Percentiles rank a stretch among this genome's conserved stretches.
Conservation (phyloP, 768 basidiomycete species). For the Lentinula sp. region DNA sequence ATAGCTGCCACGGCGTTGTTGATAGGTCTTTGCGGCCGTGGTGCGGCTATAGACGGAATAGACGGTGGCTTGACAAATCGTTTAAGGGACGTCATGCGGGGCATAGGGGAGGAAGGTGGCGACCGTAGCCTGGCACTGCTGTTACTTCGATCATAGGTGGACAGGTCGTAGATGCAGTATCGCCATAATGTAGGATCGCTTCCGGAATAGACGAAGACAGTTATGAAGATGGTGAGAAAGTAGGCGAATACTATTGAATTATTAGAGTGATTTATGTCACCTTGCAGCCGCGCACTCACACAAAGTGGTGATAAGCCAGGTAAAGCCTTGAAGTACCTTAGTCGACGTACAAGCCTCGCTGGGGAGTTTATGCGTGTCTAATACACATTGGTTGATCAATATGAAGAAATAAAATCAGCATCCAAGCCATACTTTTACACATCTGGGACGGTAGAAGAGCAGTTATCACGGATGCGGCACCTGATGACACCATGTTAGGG, state of each 20-base stretch:
- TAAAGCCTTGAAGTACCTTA: slow-evolving; percentile 51
- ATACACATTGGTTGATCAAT: neutral
- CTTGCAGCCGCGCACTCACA: slow-evolving; percentile 22
- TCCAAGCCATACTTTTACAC: slow-evolving; percentile 28
- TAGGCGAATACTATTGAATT: slow-evolving; percentile 48
- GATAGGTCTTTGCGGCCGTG: slow-evolving; percentile 32
- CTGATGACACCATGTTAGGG: slow-evolving; percentile 23
- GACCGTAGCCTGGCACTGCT: slow-evolving; percentile 20
- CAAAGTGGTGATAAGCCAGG: slow-evolving; percentile 42
- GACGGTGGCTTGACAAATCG: slow-evolving; percentile 30
- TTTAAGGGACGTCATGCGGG: slow-evolving; percentile 18
- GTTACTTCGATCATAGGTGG: slow-evolving; percentile 22
- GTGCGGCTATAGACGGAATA: slow-evolving; percentile 38
- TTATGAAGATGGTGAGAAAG: slow-evolving; percentile 40
- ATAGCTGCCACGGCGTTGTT: slow-evolving; percentile 16
- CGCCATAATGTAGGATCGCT: slow-evolving; percentile 49
- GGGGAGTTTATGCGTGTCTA: slow-evolving; percentile 2
- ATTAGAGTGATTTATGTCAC: slow-evolving; percentile 2
- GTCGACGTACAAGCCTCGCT: slow-evolving; percentile 43
- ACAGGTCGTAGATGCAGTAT: slow-evolving; percentile 37
- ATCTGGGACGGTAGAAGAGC: slow-evolving; percentile 26
- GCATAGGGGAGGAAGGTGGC: slow-evolving; percentile 27
- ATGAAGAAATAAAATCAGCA: neutral
- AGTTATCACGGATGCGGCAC: slow-evolving; percentile 45
- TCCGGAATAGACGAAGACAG: slow-evolving; percentile 33